Conservation (phyloP, 805 yeast genomes). For the Candida palmyrensis region DNA sequence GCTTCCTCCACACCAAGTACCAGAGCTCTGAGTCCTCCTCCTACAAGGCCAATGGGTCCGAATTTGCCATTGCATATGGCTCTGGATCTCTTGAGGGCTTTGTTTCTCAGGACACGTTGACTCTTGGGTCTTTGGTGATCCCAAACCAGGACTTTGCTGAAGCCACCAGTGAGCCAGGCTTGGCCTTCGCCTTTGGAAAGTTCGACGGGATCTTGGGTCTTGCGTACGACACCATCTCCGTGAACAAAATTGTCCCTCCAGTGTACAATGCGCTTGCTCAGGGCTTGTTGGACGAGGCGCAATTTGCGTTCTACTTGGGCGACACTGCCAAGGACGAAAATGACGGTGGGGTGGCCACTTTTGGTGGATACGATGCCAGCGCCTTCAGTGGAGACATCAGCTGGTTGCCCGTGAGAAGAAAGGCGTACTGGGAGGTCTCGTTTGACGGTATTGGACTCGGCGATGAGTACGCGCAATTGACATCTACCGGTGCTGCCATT, state of each 20-base stretch:
- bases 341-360: conserved; percentile 87
- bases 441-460: conserved; percentile 90
- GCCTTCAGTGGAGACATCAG: conserved; percentile 79
- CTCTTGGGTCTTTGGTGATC: conserved; percentile 78
- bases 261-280: conserved; percentile 79
- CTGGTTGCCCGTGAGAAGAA: conserved; percentile 97
- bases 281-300: conserved; percentile 78
- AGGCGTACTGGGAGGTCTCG: conserved; percentile 99
- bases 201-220: conserved; percentile 97
- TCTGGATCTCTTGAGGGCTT: conserved; percentile 91
- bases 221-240: conserved; percentile 89
- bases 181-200: conserved; percentile 97
- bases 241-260: conserved; percentile 88
- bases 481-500: conserved; percentile 89
- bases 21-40: conserved; percentile 79
- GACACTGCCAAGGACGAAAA: conserved; percentile 60
- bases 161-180: conserved; percentile 95
- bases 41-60: conserved; percentile 82
- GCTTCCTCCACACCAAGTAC: conserved; percentile 89
- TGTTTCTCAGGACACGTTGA: conserved; percentile 79
- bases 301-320: conserved; percentile 89
- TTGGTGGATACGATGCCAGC: conserved; percentile 86
- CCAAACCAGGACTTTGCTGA: conserved; percentile 94
- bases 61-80: conserved; percentile 84
- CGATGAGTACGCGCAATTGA: conserved; percentile 81